phyloP scores from a whole-genome alignment of 2,329 filamentous ascomycete species.

The Juglanconis juglandina region DNA sequence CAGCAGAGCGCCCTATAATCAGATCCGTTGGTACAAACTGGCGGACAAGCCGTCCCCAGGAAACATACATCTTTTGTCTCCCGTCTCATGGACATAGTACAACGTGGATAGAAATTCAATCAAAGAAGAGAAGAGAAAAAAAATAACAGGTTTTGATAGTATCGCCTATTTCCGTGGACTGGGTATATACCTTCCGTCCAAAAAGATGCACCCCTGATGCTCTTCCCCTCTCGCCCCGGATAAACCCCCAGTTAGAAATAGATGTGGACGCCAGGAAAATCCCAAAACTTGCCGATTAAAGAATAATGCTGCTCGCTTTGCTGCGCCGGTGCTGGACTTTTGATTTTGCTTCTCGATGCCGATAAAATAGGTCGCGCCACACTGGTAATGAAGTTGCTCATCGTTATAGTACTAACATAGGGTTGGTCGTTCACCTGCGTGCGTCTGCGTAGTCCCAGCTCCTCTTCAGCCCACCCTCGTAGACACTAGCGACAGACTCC shows the following conservation, averaged over 20 bases:
- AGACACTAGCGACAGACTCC: conserved; percentile 66
- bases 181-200: background rate
- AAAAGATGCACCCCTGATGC: background rate
- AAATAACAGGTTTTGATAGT: conserved; percentile 1
- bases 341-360: background rate
- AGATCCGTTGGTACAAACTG: background rate
- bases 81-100: background rate
- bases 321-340: background rate
- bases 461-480: conserved; percentile 62
- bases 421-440: conserved; percentile 24
- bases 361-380: background rate
- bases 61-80: background rate
- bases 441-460: conserved; percentile 55
- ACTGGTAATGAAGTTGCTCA: background rate
- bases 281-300: conserved; percentile 9
- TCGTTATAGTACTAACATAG: background rate
- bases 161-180: conserved; percentile 5
- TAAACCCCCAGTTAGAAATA: background rate
- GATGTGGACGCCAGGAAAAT: background rate
- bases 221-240: conserved; percentile 5
- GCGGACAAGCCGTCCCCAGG: background rate
- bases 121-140: background rate
- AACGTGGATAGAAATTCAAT: background rate
- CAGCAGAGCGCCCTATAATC: background rate
- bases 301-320: background rate